These are phyloP conservation scores for Epichloe uncinata DNA, from an alignment of 2,329 filamentous ascomycete genomes.

Conservation along the genomic window DNA sequence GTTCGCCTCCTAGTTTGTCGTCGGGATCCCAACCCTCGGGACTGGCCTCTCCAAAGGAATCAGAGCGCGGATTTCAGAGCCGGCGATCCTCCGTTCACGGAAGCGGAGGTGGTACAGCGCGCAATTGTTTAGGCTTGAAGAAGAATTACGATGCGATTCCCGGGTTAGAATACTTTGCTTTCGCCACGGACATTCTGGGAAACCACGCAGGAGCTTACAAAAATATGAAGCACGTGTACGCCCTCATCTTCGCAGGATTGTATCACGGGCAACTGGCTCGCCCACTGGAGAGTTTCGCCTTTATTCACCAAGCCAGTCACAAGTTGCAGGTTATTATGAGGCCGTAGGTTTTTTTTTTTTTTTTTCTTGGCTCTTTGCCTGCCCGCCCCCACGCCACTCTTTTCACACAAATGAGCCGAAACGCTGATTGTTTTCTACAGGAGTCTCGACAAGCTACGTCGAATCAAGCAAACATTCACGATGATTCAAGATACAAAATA, in stretches of 20 bases:
- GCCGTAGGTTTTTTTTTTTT: conserved; percentile 37
- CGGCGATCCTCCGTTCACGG: conserved; percentile 40
- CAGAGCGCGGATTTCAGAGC: conserved; percentile 30
- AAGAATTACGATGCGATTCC: conserved; percentile 75
- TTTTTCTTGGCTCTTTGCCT: not conserved
- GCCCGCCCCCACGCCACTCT: not conserved
- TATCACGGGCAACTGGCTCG: conserved; percentile 83
- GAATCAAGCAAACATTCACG: conserved; percentile 22
- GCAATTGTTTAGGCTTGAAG: conserved; percentile 20
- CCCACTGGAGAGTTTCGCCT: conserved; percentile 69
- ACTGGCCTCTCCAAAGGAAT: conserved; percentile 37
- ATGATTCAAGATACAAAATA: conserved; percentile 29
- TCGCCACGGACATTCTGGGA: conserved; percentile 75
- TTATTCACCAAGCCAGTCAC: conserved; percentile 42
- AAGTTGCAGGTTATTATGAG: conserved; percentile 61
- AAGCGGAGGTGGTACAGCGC: conserved; percentile 8
- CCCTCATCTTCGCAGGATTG: conserved; percentile 69
- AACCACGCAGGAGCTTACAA: conserved; percentile 67
- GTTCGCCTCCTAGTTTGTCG: conserved; percentile 36
- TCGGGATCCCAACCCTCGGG: conserved; percentile 37
- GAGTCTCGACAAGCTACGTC: conserved; percentile 35
- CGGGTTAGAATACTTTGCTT: conserved; percentile 78
- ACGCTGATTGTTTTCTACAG: conserved; percentile 16
- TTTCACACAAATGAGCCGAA: not conserved
- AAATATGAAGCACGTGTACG: conserved; percentile 73